Evolutionary conservation across 2,329 filamentous ascomycete genomes (phyloP).

Genomic region (Calonectria ilicicola): DNA sequence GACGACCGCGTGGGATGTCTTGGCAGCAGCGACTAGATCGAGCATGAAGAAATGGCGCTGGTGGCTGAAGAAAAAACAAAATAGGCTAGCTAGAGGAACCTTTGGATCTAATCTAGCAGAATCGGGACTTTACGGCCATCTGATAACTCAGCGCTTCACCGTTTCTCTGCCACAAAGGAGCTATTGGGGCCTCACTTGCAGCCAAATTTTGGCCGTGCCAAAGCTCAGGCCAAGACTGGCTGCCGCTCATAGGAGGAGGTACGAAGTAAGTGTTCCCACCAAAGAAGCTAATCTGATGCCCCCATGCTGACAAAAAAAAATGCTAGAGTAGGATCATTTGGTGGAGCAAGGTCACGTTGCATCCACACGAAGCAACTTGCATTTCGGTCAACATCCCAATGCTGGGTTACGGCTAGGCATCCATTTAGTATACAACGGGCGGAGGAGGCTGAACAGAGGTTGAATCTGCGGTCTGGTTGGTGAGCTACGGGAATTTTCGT

Average conservation of each 20-base stretch:
- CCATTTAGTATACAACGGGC: not conserved
- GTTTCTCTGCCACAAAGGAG: not conserved
- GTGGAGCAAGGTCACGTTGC: constrained; percentile 25
- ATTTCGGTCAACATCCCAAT: constrained; percentile 10
- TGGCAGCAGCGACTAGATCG: not conserved
- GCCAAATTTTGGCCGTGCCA: not conserved
- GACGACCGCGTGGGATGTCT: constrained; percentile 13
- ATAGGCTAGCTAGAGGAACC: not conserved
- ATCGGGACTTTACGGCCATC: constrained; percentile 3
- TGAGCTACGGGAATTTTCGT: not conserved
- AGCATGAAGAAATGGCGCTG: not conserved
- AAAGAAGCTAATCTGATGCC: constrained; percentile 12
- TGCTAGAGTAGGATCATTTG: not conserved
- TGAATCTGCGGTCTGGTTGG: not conserved
- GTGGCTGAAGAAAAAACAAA: not conserved
- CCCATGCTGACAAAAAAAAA: not conserved
- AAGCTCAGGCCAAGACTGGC: not conserved
- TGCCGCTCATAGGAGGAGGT: constrained; percentile 7
- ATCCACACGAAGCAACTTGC: constrained; percentile 8
- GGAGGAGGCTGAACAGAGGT: not conserved
- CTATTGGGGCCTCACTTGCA: not conserved
- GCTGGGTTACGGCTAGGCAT: not conserved
- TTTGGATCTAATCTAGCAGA: not conserved
- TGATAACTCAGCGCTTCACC: not conserved
- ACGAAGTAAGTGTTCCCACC: constrained; percentile 6